phyloP scores from a whole-genome alignment of 1,139 yeast genomes.

The Sugiyamaella xylanicola region DNA sequence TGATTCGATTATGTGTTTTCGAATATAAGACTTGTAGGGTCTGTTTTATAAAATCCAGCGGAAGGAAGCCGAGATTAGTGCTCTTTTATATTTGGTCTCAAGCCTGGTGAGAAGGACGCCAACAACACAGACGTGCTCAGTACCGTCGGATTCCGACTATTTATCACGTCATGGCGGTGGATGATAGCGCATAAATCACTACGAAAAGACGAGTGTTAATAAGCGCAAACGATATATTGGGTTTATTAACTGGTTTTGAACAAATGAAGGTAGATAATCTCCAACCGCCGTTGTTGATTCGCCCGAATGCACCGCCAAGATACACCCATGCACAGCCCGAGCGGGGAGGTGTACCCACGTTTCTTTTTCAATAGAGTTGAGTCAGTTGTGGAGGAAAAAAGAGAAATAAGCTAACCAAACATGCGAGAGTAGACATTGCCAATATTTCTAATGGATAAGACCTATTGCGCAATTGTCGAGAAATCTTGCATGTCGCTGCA shows the following conservation, averaged over 20 bases:
- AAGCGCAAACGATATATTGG: neutral
- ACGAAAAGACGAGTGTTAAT: neutral
- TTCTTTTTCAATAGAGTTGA: neutral
- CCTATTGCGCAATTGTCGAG: neutral
- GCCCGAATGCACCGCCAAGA: conserved; percentile 5
- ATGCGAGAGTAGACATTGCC: neutral
- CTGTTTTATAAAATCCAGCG: too few species aligned
- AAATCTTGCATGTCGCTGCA: neutral
- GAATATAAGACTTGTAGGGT: too few species aligned
- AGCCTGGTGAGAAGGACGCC: too few species aligned
- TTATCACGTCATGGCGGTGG: conserved; percentile 6
- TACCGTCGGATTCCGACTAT: conserved; percentile 9
- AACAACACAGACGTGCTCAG: neutral
- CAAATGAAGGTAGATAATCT: neutral
- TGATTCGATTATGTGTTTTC: too few species aligned
- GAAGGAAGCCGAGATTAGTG: too few species aligned
- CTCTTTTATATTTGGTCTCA: too few species aligned
- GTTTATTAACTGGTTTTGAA: neutral
- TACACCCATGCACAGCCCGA: conserved; percentile 3
- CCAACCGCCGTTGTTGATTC: neutral
- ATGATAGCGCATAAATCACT: neutral
- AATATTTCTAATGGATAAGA: neutral
- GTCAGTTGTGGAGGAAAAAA: neutral
- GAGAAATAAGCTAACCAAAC: neutral
- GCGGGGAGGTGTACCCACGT: neutral